A percentile compares a stretch with the other conserved stretches of the same genome.
Conservation (phyloP, 148 eudicot species). For the Rhododendron henanense region DNA sequence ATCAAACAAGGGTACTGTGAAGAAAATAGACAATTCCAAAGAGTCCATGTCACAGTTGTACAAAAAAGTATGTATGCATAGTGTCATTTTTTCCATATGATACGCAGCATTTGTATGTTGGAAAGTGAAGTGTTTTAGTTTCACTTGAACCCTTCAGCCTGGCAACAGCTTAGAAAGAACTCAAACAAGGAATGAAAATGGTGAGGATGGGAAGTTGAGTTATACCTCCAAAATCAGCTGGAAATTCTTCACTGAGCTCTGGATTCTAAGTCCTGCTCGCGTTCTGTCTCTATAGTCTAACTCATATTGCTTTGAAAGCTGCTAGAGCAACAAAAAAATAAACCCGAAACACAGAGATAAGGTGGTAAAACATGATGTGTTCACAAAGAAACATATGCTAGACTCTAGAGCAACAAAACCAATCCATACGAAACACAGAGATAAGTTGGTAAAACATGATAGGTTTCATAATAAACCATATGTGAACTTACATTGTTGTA, state of each 20-base stretch:
- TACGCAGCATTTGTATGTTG: neutral
- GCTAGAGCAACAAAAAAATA: constrained; percentile 5
- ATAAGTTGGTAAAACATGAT: neutral
- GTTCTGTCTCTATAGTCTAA: constrained; percentile 86
- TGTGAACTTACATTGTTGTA: constrained; percentile 56
- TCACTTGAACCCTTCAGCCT: neutral
- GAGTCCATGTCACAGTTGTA: neutral
- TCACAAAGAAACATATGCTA: constrained; percentile 10
- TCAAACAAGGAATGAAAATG: neutral
- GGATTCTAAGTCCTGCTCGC: constrained; percentile 57
- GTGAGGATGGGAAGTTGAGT: neutral
- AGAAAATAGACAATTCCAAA: neutral
- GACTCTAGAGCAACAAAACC: neutral
- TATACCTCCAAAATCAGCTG: constrained; percentile 80
- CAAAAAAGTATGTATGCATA: neutral
- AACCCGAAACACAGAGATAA: neutral
- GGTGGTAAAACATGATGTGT: neutral
- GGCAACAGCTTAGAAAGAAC: neutral
- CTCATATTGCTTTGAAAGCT: constrained; percentile 78
- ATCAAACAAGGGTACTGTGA: neutral
- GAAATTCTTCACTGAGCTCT: constrained; percentile 88
- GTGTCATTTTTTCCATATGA: neutral
- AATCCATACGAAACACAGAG: neutral
- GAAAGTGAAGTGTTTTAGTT: neutral
- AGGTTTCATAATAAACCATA: neutral